Conservation (phyloP, 768 basidiomycete genomes). For the Crassisporium funariophilum region DNA sequence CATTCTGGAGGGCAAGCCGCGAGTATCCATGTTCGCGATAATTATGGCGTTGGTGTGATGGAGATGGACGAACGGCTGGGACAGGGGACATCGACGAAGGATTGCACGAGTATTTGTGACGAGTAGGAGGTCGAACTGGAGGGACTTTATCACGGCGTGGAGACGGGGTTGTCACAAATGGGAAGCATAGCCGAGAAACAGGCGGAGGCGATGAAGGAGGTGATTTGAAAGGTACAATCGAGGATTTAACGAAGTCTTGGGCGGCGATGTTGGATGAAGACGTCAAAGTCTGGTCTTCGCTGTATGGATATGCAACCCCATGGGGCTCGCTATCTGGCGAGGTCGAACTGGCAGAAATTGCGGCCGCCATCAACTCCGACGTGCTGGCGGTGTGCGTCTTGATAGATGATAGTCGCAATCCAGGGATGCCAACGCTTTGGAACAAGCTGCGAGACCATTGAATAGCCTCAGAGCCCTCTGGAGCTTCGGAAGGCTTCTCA, state of each 20-base stretch:
- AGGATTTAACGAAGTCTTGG: slow-evolving; percentile 11
- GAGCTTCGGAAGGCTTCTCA: slow-evolving; percentile 11
- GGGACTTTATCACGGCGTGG: slow-evolving; percentile 18
- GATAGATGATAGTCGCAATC: slow-evolving; percentile 14
- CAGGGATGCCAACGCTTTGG: slow-evolving; percentile 20
- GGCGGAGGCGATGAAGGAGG: slow-evolving; percentile 23
- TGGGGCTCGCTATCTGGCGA: not conserved
- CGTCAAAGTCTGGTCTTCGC: slow-evolving; percentile 4
- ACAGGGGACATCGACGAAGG: slow-evolving; percentile 41
- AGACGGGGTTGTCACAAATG: slow-evolving; percentile 22
- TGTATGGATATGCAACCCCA: not conserved
- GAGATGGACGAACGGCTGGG: slow-evolving; percentile 22
- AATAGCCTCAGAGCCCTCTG: slow-evolving; percentile 15
- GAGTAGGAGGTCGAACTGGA: slow-evolving; percentile 21
- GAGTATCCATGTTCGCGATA: slow-evolving; percentile 66
- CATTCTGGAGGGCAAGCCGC: slow-evolving; percentile 55
- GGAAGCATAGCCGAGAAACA: slow-evolving; percentile 27
- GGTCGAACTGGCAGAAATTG: not conserved
- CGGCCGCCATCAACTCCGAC: slow-evolving; percentile 1
- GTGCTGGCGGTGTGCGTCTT: not conserved
- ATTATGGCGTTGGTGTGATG: slow-evolving; percentile 38
- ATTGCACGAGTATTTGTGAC: slow-evolving; percentile 36
- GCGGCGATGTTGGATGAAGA: slow-evolving; percentile 2
- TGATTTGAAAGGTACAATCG: slow-evolving; percentile 23
- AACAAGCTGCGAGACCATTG: slow-evolving; percentile 22